These are phyloP conservation scores for Neonectria hederae DNA, from an alignment of 2,329 filamentous ascomycete species.

Conservation along the genomic window DNA sequence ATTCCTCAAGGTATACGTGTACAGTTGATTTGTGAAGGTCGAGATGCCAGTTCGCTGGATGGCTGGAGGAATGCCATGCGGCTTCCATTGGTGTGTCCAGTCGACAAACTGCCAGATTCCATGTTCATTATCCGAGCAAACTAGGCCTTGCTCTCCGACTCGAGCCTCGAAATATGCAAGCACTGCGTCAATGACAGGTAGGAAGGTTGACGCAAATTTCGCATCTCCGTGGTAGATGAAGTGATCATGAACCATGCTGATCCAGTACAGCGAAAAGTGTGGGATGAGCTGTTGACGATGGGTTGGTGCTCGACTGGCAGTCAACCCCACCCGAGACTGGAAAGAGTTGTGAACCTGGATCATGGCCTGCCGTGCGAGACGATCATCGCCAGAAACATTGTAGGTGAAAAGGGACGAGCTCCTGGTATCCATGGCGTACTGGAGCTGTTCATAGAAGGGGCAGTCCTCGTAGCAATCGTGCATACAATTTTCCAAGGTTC, in stretches of 20 bases:
- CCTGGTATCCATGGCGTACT: conserved; percentile 45
- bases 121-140: conserved; percentile 18
- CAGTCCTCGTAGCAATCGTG: conserved; percentile 47
- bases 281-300: conserved; percentile 48
- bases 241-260: conserved; percentile 48
- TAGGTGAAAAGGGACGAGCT: conserved; percentile 46
- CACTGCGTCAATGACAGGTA: conserved; percentile 44
- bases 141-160: conserved; percentile 7
- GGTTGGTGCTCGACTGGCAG: conserved; percentile 46
- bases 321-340: conserved; percentile 40
- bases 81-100: conserved; percentile 42
- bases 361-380: conserved; percentile 44
- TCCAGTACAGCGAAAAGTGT: conserved; percentile 50
- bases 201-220: conserved; percentile 40
- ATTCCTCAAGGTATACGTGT: no score
- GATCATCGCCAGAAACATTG: conserved; percentile 43
- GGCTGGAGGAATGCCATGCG: conserved; percentile 51
- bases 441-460: conserved; percentile 48
- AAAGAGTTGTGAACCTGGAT: conserved; percentile 38
- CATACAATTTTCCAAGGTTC: conserved; percentile 39
- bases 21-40: no score
- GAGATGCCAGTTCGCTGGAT: no score
- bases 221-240: conserved; percentile 46
- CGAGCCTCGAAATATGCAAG: conserved; percentile 43
- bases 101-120: conserved; percentile 48